phyloP scores from a whole-genome alignment of 495 filamentous ascomycete species.

The Xylaria sp. region DNA sequence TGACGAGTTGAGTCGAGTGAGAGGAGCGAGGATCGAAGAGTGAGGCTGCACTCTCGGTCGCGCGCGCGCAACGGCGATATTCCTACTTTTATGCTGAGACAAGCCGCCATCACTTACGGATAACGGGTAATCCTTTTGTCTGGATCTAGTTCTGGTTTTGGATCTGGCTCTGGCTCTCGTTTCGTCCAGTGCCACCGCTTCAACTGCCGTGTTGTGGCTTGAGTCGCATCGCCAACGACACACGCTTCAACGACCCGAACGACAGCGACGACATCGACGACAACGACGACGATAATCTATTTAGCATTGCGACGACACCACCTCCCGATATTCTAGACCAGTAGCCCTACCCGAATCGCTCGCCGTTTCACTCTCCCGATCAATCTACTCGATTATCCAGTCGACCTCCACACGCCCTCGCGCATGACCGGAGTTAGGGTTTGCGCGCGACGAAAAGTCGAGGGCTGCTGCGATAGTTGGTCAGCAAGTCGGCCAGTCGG shows the following conservation, averaged over 20 bases:
- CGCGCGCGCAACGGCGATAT: conserved; percentile 3
- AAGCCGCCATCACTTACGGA: not conserved
- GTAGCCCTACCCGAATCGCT: not conserved
- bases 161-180: not conserved
- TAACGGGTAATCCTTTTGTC: not conserved
- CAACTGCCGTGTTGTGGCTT: not conserved
- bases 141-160: not conserved
- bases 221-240: conserved; percentile 2
- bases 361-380: not conserved
- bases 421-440: conserved; percentile 24
- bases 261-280: not conserved
- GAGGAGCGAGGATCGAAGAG: not conserved
- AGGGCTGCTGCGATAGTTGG: conserved; percentile 21
- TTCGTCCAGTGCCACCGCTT: not conserved
- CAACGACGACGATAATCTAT: not conserved
- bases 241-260: conserved; percentile 4
- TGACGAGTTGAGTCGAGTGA: not conserved
- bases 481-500: not conserved
- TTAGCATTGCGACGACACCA: conserved; percentile 1
- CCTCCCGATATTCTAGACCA: not conserved
- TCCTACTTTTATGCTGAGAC: not conserved
- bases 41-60: conserved; percentile 9
- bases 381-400: not conserved
- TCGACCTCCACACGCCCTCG: not conserved
- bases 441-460: conserved; percentile 22